These are phyloP conservation scores for Fusarium lyarnte DNA, from an alignment of 2,329 filamentous ascomycete genomes.

Conservation along the genomic window DNA sequence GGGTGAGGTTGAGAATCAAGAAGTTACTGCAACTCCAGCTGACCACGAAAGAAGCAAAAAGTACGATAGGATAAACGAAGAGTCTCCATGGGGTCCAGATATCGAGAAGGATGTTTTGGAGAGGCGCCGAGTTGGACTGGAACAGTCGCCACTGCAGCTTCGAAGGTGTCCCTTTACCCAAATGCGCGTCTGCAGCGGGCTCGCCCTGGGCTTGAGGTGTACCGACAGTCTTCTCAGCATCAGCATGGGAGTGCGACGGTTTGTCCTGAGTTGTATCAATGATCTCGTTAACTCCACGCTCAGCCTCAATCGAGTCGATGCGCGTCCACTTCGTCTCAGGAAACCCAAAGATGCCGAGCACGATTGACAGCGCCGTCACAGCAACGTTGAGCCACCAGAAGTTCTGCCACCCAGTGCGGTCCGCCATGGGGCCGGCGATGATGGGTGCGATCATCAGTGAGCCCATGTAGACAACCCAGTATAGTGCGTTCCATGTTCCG, in stretches of 20 bases:
- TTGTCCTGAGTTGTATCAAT: background rate
- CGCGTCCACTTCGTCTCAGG: constrained; percentile 2
- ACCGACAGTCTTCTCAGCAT: background rate
- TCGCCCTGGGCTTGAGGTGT: background rate
- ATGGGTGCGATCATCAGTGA: constrained; percentile 11
- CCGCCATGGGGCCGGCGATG: background rate
- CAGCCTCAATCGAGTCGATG: background rate
- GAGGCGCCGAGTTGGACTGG: background rate
- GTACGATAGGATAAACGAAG: background rate
- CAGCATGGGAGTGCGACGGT: fast-evolving
- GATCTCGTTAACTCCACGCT: background rate
- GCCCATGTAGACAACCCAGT: constrained; percentile 26
- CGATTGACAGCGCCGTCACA: background rate
- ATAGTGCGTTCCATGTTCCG: constrained; percentile 30
- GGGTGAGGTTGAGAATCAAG: background rate
- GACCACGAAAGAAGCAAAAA: constrained; percentile 2
- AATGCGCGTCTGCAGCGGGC: background rate
- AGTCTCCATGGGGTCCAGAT: constrained; percentile 4
- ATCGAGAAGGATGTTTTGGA: background rate
- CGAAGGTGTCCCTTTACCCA: background rate
- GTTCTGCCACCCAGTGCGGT: background rate
- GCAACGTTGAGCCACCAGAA: constrained; percentile 11
- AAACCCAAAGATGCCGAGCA: background rate
- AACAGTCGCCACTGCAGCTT: background rate
- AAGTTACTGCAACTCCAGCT: constrained; percentile 19